These are phyloP conservation scores for Selaginella tamariscina DNA, from an alignment of 75 land plant genomes.

Conservation along the genomic window DNA sequence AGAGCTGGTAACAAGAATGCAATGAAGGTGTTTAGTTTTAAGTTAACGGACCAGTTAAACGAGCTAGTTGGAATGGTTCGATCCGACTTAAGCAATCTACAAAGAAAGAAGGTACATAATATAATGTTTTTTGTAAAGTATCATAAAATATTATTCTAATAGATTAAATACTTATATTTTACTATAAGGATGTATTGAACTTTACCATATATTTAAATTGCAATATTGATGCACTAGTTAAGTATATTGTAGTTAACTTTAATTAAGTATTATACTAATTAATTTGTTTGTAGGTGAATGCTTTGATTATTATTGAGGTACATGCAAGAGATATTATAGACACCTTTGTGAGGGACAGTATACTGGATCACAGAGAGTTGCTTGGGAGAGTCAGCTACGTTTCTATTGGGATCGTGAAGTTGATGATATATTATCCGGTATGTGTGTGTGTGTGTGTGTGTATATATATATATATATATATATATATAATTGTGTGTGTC, in stretches of 20 bases:
- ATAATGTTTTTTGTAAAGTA: neutral
- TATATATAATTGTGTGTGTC: too few relatives aligned
- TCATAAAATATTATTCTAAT: neutral
- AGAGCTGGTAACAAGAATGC: conserved; percentile 26
- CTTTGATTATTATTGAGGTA: conserved; percentile 31
- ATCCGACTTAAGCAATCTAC: conserved; percentile 26
- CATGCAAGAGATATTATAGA: conserved; percentile 35
- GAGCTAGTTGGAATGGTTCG: conserved; percentile 32
- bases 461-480: too few relatives aligned
- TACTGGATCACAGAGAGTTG: conserved; percentile 29
- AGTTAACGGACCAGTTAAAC: conserved; percentile 25
- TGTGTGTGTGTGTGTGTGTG: too few relatives aligned
- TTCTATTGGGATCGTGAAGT: conserved; percentile 26
- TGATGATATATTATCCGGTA: conserved; percentile 25
- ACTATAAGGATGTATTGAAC: too few relatives aligned
- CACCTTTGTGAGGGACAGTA: conserved; percentile 31
- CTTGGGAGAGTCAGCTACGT: conserved; percentile 33
- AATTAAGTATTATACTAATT: neutral
- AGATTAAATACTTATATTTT: too few relatives aligned
- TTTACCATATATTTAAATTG: too few relatives aligned
- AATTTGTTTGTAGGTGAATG: conserved; percentile 24
- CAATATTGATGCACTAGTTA: neutral
- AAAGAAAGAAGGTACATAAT: conserved; percentile 24
- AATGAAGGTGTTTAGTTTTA: conserved; percentile 28
- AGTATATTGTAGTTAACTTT: neutral